Percentiles rank a stretch among this genome's conserved stretches.
Conservation (phyloP, 768 basidiomycete species). For the Ramaria rubella region DNA sequence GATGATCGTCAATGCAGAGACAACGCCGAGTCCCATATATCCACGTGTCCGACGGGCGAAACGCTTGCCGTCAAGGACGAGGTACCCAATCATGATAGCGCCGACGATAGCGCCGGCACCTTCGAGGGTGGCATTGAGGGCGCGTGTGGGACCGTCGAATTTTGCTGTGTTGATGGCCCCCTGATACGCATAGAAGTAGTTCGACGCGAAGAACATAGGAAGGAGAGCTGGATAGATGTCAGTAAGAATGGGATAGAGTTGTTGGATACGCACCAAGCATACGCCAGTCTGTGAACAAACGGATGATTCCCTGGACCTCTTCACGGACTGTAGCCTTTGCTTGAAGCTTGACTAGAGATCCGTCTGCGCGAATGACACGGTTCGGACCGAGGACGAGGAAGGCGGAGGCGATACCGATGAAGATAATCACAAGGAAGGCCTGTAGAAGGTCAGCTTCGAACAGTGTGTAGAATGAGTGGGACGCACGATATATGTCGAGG, state of each 20-base stretch:
- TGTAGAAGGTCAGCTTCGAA: slow-evolving; percentile 7
- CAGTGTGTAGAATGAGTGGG: neutral
- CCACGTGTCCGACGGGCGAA: slow-evolving; percentile 33
- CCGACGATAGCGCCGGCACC: slow-evolving; percentile 38
- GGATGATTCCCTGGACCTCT: slow-evolving; percentile 19
- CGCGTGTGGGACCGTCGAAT: slow-evolving; percentile 40
- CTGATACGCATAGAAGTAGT: slow-evolving; percentile 43
- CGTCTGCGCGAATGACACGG: slow-evolving; percentile 34
- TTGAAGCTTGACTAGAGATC: slow-evolving; percentile 33
- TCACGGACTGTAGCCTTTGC: slow-evolving; percentile 20
- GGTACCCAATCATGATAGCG: slow-evolving; percentile 35
- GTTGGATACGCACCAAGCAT: slow-evolving; percentile 21
- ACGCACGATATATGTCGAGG: slow-evolving; percentile 34
- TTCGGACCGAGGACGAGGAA: slow-evolving; percentile 33
- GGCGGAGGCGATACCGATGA: slow-evolving; percentile 32
- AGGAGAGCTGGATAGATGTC: slow-evolving; percentile 30
- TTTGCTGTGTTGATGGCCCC: slow-evolving; percentile 33
- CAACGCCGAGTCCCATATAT: slow-evolving; percentile 31
- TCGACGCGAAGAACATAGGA: slow-evolving; percentile 41
- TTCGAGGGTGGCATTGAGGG: slow-evolving; percentile 34
- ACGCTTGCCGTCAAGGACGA: slow-evolving; percentile 31
- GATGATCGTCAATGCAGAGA: slow-evolving; percentile 25
- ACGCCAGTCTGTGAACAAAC: slow-evolving; percentile 36
- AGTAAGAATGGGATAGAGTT: neutral
- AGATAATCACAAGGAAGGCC: slow-evolving; percentile 41